Evolutionary conservation across 805 yeast genomes (phyloP).

Genomic region (Hanseniaspora mollemarum): DNA sequence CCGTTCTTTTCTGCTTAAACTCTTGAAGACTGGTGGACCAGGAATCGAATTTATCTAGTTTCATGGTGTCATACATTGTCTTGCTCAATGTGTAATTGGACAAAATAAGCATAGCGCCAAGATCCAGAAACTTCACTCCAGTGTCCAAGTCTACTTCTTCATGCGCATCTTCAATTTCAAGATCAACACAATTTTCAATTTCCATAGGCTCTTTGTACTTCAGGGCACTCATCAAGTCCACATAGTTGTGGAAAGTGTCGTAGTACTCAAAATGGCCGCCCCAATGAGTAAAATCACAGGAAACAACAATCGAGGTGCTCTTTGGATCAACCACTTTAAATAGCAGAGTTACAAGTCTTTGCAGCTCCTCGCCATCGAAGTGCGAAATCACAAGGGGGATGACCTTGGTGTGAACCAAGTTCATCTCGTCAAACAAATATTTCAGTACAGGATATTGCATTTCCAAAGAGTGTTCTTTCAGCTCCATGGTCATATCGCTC

Average conservation of each 20-base stretch:
- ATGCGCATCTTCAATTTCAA: conserved; percentile 22
- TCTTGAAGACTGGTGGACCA: not conserved
- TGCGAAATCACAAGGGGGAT: conserved; percentile 76
- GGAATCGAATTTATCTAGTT: conserved; percentile 2
- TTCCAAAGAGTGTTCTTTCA: conserved; percentile 84
- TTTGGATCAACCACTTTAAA: conserved; percentile 44
- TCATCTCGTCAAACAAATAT: conserved; percentile 31
- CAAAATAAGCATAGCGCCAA: conserved; percentile 8
- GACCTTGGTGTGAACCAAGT: conserved; percentile 34
- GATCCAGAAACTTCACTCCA: conserved; percentile 16
- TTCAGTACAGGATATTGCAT: conserved; percentile 58
- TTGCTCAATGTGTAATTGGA: not conserved
- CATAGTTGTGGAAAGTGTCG: conserved; percentile 33
- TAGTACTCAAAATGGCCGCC: conserved; percentile 52
- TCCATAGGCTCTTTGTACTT: not conserved
- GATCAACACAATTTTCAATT: conserved; percentile 17
- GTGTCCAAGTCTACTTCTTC: conserved; percentile 16
- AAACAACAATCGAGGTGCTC: conserved; percentile 49
- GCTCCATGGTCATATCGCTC: conserved; percentile 37
- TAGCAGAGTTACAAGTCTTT: conserved; percentile 35
- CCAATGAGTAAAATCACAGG: conserved; percentile 97
- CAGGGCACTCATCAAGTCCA: not conserved
- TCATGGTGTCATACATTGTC: not conserved
- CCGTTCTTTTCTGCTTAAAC: not conserved
- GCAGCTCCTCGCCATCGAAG: conserved; percentile 35